A percentile compares a stretch with the other conserved stretches of the same genome.
Conservation (phyloP, 1,284 basidiomycete species). For the Chondrostereum purpureum region DNA sequence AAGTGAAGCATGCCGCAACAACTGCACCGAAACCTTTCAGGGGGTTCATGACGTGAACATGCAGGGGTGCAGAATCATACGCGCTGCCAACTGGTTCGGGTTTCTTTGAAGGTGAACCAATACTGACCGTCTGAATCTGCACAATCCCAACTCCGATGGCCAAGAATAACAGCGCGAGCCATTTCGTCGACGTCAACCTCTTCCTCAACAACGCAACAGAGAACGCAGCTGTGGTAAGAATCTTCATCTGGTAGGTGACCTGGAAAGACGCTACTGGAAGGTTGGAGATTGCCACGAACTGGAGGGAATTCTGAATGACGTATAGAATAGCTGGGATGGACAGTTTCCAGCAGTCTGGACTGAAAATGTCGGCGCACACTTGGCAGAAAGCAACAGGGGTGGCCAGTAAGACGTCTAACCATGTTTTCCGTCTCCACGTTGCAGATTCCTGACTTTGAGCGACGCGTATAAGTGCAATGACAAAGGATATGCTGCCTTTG, state of each 20-base stretch:
- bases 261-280: constrained; percentile 90
- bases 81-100: constrained; percentile 43
- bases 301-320: constrained; percentile 91
- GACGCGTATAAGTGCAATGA: constrained; percentile 54
- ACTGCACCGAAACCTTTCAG: constrained; percentile 86
- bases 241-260: constrained; percentile 93
- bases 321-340: constrained; percentile 96
- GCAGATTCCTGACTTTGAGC: constrained; percentile 30
- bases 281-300: constrained; percentile 90
- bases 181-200: constrained; percentile 68
- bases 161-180: constrained; percentile 78
- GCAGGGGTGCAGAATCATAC: constrained; percentile 40
- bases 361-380: constrained; percentile 46
- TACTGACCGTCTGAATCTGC: constrained; percentile 68
- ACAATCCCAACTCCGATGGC: constrained; percentile 89
- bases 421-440: constrained; percentile 42
- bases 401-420: constrained; percentile 24
- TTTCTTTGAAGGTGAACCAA: constrained; percentile 22
- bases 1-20: constrained; percentile 88
- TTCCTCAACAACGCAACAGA: constrained; percentile 80
- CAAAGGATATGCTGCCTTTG: constrained; percentile 86
- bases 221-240: constrained; percentile 91
- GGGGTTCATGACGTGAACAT: constrained; percentile 64
- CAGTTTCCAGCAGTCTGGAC: constrained; percentile 81
- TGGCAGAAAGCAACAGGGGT: constrained; percentile 41